Evolutionary conservation across 345 rosid species (phyloP).

Genomic region (Populus davidiana): DNA sequence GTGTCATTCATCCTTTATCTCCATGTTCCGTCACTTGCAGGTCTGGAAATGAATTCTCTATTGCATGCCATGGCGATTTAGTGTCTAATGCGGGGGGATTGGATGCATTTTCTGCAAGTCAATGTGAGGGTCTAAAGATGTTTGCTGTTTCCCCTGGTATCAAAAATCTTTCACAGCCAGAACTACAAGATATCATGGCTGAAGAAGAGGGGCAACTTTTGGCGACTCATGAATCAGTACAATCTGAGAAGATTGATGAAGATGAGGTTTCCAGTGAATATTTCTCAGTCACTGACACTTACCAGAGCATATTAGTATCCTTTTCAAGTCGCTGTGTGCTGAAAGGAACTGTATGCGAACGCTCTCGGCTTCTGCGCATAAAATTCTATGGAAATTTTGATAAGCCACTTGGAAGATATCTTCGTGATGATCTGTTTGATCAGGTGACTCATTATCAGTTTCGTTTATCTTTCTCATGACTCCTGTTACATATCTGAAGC

Average conservation of each 20-base stretch:
- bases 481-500: background rate
- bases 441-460: constrained; percentile 45
- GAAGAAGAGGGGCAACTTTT: constrained; percentile 38
- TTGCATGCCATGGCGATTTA: constrained; percentile 33
- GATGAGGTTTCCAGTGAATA: constrained; percentile 63
- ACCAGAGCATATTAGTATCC: constrained; percentile 89
- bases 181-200: constrained; percentile 31
- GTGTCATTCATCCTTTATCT: constrained; percentile 29
- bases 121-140: constrained; percentile 29
- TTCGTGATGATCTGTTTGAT: constrained; percentile 77
- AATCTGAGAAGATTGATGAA: constrained; percentile 44
- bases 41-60: constrained; percentile 32
- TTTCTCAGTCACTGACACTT: constrained; percentile 70
- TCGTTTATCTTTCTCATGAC: background rate
- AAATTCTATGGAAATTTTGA: constrained; percentile 95
- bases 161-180: constrained; percentile 29
- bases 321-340: constrained; percentile 81
- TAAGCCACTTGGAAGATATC: constrained; percentile 91
- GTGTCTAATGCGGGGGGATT: constrained; percentile 26
- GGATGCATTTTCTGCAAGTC: constrained; percentile 26
- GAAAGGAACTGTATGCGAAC: constrained; percentile 88
- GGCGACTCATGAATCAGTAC: constrained; percentile 36
- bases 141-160: constrained; percentile 16
- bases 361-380: constrained; percentile 81
- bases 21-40: constrained; percentile 23